phyloP scores from a whole-genome alignment of 225 moss, liverwort and hornwort genomes.

The Pleurozium schreberi region DNA sequence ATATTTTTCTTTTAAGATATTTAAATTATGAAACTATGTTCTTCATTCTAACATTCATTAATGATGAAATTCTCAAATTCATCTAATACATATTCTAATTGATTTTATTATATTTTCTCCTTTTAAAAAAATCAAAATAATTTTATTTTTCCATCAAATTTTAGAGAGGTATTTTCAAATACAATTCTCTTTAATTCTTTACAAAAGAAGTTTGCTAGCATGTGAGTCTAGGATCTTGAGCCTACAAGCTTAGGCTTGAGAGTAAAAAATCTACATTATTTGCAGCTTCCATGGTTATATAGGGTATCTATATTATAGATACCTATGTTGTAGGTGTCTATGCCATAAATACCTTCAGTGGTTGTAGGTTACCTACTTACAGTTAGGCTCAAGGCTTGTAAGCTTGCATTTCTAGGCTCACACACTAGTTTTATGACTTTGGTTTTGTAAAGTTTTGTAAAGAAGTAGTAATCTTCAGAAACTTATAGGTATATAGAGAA shows the following conservation, averaged over 20 bases:
- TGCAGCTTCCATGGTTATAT: no score
- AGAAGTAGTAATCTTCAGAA: fast-evolving
- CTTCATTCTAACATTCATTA: neutral
- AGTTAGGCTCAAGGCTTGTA: no score
- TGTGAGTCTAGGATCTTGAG: no score
- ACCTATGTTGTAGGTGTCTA: no score
- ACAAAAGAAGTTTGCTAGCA: no score
- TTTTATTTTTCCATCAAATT: neutral
- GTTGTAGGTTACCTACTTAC: no score
- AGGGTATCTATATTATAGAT: no score
- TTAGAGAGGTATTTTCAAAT: neutral
- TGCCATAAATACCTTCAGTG: no score
- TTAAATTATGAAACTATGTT: fast-evolving
- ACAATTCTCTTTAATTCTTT: neutral
- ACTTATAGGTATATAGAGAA: neutral
- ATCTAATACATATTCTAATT: neutral
- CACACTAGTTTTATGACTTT: no score
- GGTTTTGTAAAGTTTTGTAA: neutral
- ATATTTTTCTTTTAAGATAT: neutral
- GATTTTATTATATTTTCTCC: neutral
- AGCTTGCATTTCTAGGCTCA: no score
- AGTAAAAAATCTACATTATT: no score
- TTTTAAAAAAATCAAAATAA: neutral
- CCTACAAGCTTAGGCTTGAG: no score
- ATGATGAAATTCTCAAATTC: neutral